phyloP scores from a whole-genome alignment of 441 rosid species.

The Brassica hybrid region DNA sequence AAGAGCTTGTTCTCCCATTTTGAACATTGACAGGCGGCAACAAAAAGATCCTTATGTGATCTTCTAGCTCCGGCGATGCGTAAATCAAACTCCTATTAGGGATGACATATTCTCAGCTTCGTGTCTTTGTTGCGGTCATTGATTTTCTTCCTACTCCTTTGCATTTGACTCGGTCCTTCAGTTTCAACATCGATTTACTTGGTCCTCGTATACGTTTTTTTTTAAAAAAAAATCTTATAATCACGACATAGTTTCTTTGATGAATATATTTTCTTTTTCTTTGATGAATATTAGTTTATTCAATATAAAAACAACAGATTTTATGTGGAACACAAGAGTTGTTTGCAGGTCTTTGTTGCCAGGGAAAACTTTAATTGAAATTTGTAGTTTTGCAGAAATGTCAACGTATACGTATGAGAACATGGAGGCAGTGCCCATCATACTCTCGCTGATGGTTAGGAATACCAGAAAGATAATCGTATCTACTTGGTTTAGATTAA shows the following conservation, averaged over 20 bases:
- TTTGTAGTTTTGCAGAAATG: neutral
- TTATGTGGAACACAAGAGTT: neutral
- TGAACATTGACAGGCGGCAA: neutral
- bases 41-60: neutral
- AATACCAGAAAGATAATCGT: neutral
- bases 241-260: neutral
- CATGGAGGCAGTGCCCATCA: conserved; percentile 1
- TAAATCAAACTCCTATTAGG: neutral
- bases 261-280: neutral
- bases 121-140: neutral
- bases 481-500: neutral
- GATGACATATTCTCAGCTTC: neutral
- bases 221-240: neutral
- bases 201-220: neutral
- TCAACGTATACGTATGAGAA: conserved; percentile 2
- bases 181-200: conserved; percentile 3
- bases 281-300: too few relatives aligned
- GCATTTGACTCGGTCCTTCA: neutral
- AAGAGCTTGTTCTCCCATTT: neutral
- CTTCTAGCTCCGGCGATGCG: neutral
- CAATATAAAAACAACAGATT: neutral
- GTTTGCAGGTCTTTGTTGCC: neutral
- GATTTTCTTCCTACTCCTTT: neutral
- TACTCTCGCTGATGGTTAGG: conserved; percentile 1
- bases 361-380: neutral